Evolutionary conservation across 1,284 basidiomycete species (phyloP), one percentile per base, ranked within the genome.

Genomic region (Tilletiaria anomala): DNA sequence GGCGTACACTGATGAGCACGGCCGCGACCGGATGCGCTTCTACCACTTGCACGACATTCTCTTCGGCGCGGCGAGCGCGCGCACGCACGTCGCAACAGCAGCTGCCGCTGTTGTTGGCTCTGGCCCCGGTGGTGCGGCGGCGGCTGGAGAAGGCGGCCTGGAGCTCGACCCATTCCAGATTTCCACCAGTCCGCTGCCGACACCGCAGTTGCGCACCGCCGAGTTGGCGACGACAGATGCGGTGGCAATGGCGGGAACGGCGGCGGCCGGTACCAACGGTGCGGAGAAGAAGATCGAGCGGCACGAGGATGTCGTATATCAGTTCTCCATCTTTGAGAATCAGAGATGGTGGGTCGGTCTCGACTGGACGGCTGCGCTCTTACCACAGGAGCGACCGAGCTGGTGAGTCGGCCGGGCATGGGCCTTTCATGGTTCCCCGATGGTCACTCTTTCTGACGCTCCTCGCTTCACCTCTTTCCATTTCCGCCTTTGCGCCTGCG

Each of bases 301-400:
- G 23, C 54, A 53, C 43, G 49, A 59, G 43, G 59, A 60, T 40
- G 59, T 65, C n/a, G 43, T 56, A 12, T 62, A 65, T 35, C 48
- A 57, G 35, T 65, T 67, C 22, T 58, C 58, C 17, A 56, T 93
- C 21, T 82, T 84, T 62, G 88, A 94, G 68, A 94, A 93, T 67
- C 88, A 94, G 70, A 76, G 88, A 4, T 94, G 88, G 89, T 73
- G 72, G 73, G 70, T 74, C 61, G 73, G 71, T 2, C 55, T 74
- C 12, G 73, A 94, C 69, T 94, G 85, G 84, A 91, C 88, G 0
- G 82, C 83, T 2, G 86, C 88, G 0, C 75, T 94, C 5, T 74
- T 94, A 4, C 88, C 88, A 0, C 77, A 78, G 32, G 88, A 94
- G 65, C 78, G 88, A 1, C 84, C 88, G 0, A 82, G 82, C 3